These are phyloP conservation scores for Extremus antarcticus DNA, from an alignment of 495 filamentous ascomycete genomes.

Conservation along the genomic window DNA sequence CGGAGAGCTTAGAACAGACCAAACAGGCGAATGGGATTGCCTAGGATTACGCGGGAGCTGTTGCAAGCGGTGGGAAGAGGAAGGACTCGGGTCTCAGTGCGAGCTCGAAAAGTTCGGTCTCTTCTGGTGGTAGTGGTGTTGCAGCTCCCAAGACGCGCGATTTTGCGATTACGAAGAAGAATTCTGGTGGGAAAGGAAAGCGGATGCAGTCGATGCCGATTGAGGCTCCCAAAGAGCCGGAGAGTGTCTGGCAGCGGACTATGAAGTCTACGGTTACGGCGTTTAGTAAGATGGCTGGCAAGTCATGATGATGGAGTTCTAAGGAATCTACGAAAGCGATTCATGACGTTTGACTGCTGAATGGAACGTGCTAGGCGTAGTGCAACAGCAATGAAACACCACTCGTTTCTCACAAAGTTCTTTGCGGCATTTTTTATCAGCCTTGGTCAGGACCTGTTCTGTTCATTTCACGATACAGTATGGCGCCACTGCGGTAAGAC, in stretches of 20 bases:
- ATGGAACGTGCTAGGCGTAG: no score
- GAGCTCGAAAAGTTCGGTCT: not conserved
- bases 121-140: not conserved
- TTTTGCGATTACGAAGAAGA: constrained; percentile 1
- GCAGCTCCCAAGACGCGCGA: constrained; percentile 3
- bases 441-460: no score
- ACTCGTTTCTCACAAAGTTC: no score
- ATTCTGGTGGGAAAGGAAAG: not conserved
- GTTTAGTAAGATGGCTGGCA: constrained; percentile 8
- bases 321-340: no score
- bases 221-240: constrained; percentile 8
- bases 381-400: no score
- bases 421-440: no score
- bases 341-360: no score
- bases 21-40: constrained; percentile 98
- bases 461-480: no score
- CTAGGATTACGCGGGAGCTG: constrained; percentile 44
- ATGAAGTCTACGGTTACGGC: constrained; percentile 12
- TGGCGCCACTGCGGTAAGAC: no score
- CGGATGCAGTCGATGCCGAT: constrained; percentile 3
- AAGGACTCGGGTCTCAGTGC: constrained; percentile 5
- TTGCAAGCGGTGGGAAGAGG: constrained; percentile 5
- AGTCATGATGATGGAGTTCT: constrained; percentile 1
- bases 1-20: constrained; percentile 93
- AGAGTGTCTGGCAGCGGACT: constrained; percentile 4